Percentiles rank a stretch among this genome's conserved stretches.
phyloP scores from a whole-genome alignment of 2,329 filamentous ascomycete genomes.

The Fusarium continuum region DNA sequence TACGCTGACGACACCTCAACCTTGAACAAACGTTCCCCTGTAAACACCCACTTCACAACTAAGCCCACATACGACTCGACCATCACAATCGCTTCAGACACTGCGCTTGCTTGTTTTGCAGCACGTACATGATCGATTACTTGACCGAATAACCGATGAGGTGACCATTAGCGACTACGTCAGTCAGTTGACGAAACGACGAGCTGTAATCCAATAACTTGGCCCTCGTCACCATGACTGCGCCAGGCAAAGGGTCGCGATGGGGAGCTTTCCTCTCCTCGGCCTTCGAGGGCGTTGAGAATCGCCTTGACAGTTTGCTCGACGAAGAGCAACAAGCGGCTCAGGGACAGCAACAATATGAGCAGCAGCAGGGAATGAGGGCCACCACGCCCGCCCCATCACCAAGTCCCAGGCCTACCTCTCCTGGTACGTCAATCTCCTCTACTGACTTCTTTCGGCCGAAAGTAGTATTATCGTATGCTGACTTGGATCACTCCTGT shows the following conservation, averaged over 20 bases:
- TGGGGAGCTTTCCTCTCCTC: slow-evolving; percentile 87
- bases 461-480: background rate
- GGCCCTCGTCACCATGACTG: slow-evolving; percentile 53
- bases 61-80: background rate
- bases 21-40: slow-evolving; percentile 20
- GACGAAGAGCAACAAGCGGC: slow-evolving; percentile 66
- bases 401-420: slow-evolving; percentile 41
- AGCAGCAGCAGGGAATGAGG: slow-evolving; percentile 37
- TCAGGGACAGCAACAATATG: slow-evolving; percentile 19
- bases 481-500: slow-evolving; percentile 12
- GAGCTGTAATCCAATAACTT: slow-evolving; percentile 11
- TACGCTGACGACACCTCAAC: slow-evolving; percentile 34
- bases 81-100: background rate
- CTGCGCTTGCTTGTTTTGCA: background rate
- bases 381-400: slow-evolving; percentile 40
- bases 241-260: slow-evolving; percentile 63
- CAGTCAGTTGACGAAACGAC: slow-evolving; percentile 34
- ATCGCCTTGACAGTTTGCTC: slow-evolving; percentile 88
- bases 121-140: slow-evolving; percentile 1
- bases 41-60: slow-evolving; percentile 6
- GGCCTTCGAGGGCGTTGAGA: slow-evolving; percentile 93
- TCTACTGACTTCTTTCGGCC: background rate
- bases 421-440: slow-evolving; percentile 4
- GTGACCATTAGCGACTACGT: slow-evolving; percentile 33
- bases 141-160: slow-evolving; percentile 24